Conservation (phyloP, 495 filamentous ascomycete species). For the Podospora australis region DNA sequence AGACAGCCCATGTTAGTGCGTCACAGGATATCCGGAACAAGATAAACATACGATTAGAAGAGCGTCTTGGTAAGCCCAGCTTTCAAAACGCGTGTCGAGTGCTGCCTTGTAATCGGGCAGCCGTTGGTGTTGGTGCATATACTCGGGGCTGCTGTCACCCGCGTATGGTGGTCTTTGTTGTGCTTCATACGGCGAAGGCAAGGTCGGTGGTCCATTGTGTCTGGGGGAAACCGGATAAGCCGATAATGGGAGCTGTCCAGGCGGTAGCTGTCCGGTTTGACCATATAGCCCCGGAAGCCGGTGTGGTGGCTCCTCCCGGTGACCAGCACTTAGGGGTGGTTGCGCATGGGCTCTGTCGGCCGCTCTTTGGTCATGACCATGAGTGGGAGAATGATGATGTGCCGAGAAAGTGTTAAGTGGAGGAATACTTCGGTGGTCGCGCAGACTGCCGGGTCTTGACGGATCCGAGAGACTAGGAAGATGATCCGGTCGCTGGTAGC, state of each 20-base stretch:
- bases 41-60: slow-evolving; percentile 32
- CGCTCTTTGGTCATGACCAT: slow-evolving; percentile 19
- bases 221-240: slow-evolving; percentile 37
- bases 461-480: slow-evolving; percentile 31
- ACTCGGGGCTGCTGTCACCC: slow-evolving; percentile 23
- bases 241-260: slow-evolving; percentile 36
- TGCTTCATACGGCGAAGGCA: slow-evolving; percentile 38
- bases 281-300: slow-evolving; percentile 30
- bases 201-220: slow-evolving; percentile 26
- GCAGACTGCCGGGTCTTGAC: slow-evolving; percentile 20
- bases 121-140: slow-evolving; percentile 1
- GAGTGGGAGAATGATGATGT: slow-evolving; percentile 25
- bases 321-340: slow-evolving; percentile 17
- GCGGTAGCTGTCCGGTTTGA: slow-evolving; percentile 33
- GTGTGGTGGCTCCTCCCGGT: slow-evolving; percentile 20
- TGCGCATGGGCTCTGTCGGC: slow-evolving; percentile 23
- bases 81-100: slow-evolving; percentile 36
- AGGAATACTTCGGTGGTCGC: too few species aligned
- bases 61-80: slow-evolving; percentile 36
- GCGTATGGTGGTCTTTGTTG: slow-evolving; percentile 31
- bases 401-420: slow-evolving; percentile 28
- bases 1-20: slow-evolving; percentile 20
- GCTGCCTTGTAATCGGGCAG: slow-evolving; percentile 31
- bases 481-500: slow-evolving; percentile 24
- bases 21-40: not conserved